Percentiles rank a stretch among this genome's conserved stretches.
Conservation (phyloP, 164 flowering plant genomes). For the Magnolia officinalis region DNA sequence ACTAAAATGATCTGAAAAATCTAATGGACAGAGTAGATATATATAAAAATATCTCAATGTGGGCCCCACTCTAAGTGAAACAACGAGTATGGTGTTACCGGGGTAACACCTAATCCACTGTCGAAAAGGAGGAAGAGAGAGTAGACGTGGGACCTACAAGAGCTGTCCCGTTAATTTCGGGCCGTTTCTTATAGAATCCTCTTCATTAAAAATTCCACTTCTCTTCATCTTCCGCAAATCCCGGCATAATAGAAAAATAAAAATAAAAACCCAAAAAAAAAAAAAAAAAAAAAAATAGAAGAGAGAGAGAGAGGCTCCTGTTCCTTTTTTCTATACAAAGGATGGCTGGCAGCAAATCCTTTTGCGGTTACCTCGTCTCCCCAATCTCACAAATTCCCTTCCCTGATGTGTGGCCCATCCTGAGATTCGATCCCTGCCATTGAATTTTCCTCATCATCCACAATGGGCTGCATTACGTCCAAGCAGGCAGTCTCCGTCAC, state of each 20-base stretch:
- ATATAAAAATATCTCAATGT: no score
- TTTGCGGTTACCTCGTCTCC: background rate
- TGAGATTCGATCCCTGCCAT: slow-evolving; percentile 15
- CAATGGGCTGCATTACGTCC: slow-evolving; percentile 64
- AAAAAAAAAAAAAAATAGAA: background rate
- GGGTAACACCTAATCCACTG: background rate
- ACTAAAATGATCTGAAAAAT: no score
- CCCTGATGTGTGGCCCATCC: slow-evolving; percentile 9
- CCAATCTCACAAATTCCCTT: slow-evolving; percentile 12
- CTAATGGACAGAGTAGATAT: no score
- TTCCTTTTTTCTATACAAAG: background rate
- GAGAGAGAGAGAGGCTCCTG: background rate
- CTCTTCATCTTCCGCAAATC: slow-evolving; percentile 29
- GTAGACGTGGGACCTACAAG: slow-evolving; percentile 28
- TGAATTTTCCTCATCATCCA: slow-evolving; percentile 6
- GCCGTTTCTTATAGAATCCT: slow-evolving; percentile 6
- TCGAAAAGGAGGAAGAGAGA: slow-evolving; percentile 1
- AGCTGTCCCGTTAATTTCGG: slow-evolving; percentile 30
- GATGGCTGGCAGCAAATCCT: background rate
- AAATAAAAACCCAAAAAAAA: background rate
- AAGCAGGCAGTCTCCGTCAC: slow-evolving; percentile 43
- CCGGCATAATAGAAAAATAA: slow-evolving; percentile 17
- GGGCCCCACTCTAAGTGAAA: no score
- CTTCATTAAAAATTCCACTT: slow-evolving; percentile 7
- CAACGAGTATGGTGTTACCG: no score